phyloP scores from a whole-genome alignment of 176 grass and related monocot species.

The Carex parvula region DNA sequence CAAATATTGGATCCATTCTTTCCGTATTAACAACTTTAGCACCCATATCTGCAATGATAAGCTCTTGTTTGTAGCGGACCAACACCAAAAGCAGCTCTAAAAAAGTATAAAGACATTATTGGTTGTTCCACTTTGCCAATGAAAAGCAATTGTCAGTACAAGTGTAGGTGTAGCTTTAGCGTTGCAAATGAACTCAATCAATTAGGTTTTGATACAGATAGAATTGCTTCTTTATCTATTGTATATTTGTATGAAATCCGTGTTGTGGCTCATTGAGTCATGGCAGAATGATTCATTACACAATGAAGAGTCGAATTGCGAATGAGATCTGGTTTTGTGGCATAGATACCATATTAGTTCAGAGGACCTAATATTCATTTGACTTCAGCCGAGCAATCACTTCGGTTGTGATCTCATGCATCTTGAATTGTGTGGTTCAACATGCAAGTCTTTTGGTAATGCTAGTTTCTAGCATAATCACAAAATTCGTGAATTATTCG shows the following conservation, averaged over 20 bases:
- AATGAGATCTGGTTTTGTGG: constrained; percentile 3
- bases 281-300: background rate
- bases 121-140: constrained; percentile 17
- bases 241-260: background rate
- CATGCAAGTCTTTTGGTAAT: background rate
- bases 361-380: background rate
- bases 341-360: background rate
- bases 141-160: constrained; percentile 19
- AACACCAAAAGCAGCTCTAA: background rate
- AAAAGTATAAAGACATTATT: constrained; percentile 21
- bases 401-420: background rate
- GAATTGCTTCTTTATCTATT: too few relatives aligned
- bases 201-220: background rate
- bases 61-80: background rate
- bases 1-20: background rate
- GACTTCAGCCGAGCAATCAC: background rate
- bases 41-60: background rate
- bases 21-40: background rate
- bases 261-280: background rate
- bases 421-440: background rate
- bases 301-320: background rate
- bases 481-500: too few relatives aligned
- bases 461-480: too few relatives aligned
- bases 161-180: constrained; percentile 6
- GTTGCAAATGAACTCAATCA: background rate